Evolutionary conservation across 148 eudicot genomes (phyloP).

Genomic region (Vaccinium corymbosum): DNA sequence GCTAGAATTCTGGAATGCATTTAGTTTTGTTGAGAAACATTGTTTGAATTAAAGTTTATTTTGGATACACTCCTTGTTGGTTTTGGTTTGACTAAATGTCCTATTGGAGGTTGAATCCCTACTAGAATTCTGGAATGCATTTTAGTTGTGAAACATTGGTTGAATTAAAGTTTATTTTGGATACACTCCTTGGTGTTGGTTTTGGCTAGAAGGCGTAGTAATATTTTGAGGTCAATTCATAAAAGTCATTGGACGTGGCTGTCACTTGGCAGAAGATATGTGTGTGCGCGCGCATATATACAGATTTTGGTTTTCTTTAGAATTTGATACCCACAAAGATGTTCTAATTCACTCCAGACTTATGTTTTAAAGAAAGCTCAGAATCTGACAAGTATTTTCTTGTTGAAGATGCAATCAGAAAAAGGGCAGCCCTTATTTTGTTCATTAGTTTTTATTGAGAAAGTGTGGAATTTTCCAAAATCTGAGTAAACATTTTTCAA

Average conservation of each 20-base stretch:
- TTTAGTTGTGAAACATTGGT: neutral
- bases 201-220: neutral
- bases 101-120: too few relatives aligned
- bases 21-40: neutral
- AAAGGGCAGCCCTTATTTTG: neutral
- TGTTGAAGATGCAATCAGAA: neutral
- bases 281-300: neutral
- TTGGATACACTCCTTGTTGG: neutral
- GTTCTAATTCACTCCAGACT: neutral
- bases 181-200: neutral
- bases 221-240: neutral
- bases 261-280: neutral
- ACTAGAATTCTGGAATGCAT: too few relatives aligned
- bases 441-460: too few relatives aligned
- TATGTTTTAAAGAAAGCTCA: neutral
- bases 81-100: neutral
- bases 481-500: neutral
- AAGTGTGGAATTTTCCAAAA: too few relatives aligned
- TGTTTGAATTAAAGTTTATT: neutral
- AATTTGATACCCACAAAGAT: neutral
- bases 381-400: neutral
- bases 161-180: neutral
- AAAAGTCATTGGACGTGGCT: neutral
- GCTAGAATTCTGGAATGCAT: too few relatives aligned
- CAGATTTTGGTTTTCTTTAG: neutral